Percentiles rank a stretch among this genome's conserved stretches.
These are phyloP conservation scores for Fusarium sp. DNA, from an alignment of 2,329 filamentous ascomycete species.

Conservation along the genomic window DNA sequence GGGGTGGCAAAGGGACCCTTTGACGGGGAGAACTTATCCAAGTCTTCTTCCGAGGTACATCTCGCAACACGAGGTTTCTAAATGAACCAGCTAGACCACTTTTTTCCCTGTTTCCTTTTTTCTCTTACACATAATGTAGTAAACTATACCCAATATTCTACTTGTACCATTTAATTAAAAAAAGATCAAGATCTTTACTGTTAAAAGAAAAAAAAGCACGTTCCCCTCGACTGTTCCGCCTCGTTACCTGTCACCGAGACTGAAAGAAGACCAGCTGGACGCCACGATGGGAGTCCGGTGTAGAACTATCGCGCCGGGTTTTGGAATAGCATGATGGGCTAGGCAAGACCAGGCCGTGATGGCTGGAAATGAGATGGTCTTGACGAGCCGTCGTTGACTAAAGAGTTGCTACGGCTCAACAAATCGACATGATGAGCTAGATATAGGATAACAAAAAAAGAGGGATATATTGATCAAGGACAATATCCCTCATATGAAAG, in stretches of 20 bases:
- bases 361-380: neutral
- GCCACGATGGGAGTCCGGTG: neutral
- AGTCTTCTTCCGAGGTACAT: slow-evolving; percentile 42
- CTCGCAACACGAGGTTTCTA: slow-evolving; percentile 37
- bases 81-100: neutral
- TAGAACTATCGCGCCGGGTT: neutral
- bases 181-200: neutral
- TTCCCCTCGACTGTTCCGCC: neutral
- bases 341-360: neutral
- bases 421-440: neutral
- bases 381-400: neutral
- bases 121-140: neutral
- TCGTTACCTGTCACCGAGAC: neutral
- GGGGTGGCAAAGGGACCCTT: slow-evolving; percentile 11
- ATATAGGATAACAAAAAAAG: neutral
- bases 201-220: neutral
- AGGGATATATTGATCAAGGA: neutral
- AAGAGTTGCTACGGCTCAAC: neutral
- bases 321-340: neutral
- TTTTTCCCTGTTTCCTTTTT: neutral
- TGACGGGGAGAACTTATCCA: slow-evolving; percentile 33
- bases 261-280: neutral
- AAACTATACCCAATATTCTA: slow-evolving; percentile 26
- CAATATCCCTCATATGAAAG: neutral
- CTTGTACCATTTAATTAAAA: neutral